Base-by-base conservation (phyloP, 495 filamentous ascomycete genomes). In the Amniculicola lignicola region DNA sequence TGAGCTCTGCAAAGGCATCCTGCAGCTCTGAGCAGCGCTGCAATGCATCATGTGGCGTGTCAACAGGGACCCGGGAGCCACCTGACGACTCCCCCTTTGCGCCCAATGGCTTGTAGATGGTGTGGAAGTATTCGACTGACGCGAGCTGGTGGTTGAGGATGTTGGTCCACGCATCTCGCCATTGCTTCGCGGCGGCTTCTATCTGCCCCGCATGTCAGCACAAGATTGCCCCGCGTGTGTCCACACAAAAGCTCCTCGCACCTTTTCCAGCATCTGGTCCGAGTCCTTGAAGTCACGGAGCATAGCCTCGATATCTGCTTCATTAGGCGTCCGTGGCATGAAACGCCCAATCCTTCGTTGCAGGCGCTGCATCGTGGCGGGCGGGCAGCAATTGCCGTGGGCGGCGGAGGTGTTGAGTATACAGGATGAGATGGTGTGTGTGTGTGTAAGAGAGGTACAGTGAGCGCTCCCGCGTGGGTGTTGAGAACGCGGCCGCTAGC, bases 241-340 rank as follows among this genome's bases (percentile, higher is more conserved):
- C 21, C 10, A 12, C 51, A n/a, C n/a, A n/a, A n/a, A n/a, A n/a
- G n/a, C n/a, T n/a, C n/a, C 6, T 15, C 72, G 23, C 74, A 90
- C 88, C 75, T 82, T 82, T 59, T 79, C 77, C 39, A 95, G 77
- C 62, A 90, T 79, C 54, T 81, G 84, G 68, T 95, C 88, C 1
- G 85, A 87, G 65, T 93, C 85, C 50, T 91, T 86, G 66, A 90
- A 94, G 52, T 95, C 90, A 48, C 81, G 86, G 22, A 95, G 70
- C 27, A 95, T 71, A 25, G 86, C 78, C 2, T 83, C 81, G 19
- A 95, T 84, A 62, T 89, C 84, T 50, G 83, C 85, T 63, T 90
- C 86, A 68, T 95, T 85, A 28, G 84, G 88, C 2, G 82, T 80
- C 36, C 84, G 75, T 27, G 82, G 75, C 59, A 79, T 82, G 46